Evolutionary conservation across 2,329 filamentous ascomycete species (phyloP).

Genomic region (Anisogramma anomala): DNA sequence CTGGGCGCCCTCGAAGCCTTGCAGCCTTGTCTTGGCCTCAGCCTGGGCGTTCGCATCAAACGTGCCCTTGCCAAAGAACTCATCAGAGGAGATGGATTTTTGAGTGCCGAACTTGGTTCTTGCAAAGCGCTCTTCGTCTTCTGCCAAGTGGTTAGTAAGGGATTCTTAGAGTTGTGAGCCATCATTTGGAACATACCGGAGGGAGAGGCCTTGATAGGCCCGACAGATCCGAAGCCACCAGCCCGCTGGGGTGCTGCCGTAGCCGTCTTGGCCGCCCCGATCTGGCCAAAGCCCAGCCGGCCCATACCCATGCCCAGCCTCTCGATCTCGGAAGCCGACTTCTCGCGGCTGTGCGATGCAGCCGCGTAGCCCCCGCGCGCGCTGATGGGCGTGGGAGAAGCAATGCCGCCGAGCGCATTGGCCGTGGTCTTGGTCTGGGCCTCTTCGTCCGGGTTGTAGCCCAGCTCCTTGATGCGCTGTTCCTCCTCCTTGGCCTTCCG

Average conservation of each 20-base stretch:
- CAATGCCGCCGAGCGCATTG: conserved; percentile 43
- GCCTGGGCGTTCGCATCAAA: conserved; percentile 71
- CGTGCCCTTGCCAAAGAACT: conserved; percentile 87
- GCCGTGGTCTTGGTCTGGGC: conserved; percentile 31
- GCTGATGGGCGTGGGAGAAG: conserved; percentile 64
- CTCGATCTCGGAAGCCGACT: conserved; percentile 70
- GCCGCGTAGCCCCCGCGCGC: conserved; percentile 54
- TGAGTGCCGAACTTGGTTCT: conserved; percentile 81
- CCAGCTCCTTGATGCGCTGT: conserved; percentile 86
- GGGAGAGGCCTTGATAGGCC: conserved; percentile 57
- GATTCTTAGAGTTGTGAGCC: neutral
- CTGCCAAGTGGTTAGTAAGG: conserved; percentile 27
- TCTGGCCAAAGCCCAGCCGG: conserved; percentile 78
- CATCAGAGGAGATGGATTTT: conserved; percentile 94
- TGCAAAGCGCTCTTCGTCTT: conserved; percentile 72
- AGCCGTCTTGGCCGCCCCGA: conserved; percentile 56
- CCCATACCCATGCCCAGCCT: conserved; percentile 79
- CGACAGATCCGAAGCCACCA: conserved; percentile 78
- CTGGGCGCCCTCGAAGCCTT: conserved; percentile 85
- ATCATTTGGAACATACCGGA: conserved; percentile 39
- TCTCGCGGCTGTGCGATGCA: conserved; percentile 44
- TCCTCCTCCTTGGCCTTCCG: conserved; percentile 96
- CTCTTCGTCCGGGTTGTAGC: conserved; percentile 76
- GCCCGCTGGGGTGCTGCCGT: conserved; percentile 38
- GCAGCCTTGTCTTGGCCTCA: conserved; percentile 77